Evolutionary conservation across 805 yeast genomes (phyloP).

Genomic region (Cyberlindnera samutprakarnensis): DNA sequence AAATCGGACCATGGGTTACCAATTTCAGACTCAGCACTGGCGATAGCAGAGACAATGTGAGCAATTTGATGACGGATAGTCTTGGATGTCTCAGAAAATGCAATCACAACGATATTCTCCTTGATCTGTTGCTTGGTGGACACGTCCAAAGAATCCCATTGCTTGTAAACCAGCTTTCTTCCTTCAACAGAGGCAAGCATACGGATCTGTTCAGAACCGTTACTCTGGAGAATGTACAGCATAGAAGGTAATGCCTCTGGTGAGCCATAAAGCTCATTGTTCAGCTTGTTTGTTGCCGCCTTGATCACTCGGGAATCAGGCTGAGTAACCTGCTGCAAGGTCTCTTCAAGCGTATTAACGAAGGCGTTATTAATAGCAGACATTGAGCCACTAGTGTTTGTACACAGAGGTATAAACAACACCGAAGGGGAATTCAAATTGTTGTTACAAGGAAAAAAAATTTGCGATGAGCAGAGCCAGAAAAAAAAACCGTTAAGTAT

Average conservation of each 20-base stretch:
- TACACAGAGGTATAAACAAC: too few relatives aligned
- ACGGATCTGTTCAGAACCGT: conserved; percentile 62
- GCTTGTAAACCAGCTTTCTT: conserved; percentile 66
- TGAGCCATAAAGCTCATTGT: conserved; percentile 65
- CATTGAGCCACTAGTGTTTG: too few relatives aligned
- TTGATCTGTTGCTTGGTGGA: conserved; percentile 54
- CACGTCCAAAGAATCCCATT: conserved; percentile 51
- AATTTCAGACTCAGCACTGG: conserved; percentile 62
- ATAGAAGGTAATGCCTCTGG: conserved; percentile 73
- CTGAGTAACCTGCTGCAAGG: conserved; percentile 67
- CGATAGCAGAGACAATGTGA: conserved; percentile 83
- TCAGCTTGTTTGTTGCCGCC: conserved; percentile 69
- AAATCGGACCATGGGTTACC: conserved; percentile 73
- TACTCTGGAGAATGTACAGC: conserved; percentile 70
- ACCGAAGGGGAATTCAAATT: too few relatives aligned
- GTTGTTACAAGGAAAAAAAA: too few relatives aligned
- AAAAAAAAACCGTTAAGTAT: too few relatives aligned
- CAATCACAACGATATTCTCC: conserved; percentile 56
- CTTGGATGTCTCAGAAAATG: conserved; percentile 56
- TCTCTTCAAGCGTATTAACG: conserved; percentile 64
- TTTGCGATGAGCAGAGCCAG: too few relatives aligned
- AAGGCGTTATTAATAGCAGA: conserved; percentile 61
- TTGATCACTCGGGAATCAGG: conserved; percentile 81
- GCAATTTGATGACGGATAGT: conserved; percentile 83
- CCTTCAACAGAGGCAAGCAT: conserved; percentile 97